Evolutionary conservation across 805 yeast genomes (phyloP), one percentile per base, ranked within the genome.

Genomic region (Kluyveromyces siamensis): DNA sequence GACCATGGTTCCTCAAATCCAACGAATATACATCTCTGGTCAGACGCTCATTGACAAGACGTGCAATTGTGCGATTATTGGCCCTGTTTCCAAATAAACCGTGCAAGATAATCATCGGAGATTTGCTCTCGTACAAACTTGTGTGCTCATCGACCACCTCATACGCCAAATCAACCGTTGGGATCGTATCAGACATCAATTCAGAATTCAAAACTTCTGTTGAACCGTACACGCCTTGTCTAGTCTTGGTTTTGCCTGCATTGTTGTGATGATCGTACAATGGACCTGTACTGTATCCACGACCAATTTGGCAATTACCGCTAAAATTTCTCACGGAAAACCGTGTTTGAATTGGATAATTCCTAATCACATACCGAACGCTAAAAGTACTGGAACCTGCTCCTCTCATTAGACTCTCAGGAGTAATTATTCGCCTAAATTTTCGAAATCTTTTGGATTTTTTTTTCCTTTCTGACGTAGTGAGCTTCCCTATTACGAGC

Each of bases 1-100:
- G 80, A 1, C 99, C 99, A 62, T 90, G 96, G 66, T 93, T 90
- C 52, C 99, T 72, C 50, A 90, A 71, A 62, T 91, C 98, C 16
- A 84, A 60, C 54, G 87, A 76, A 60, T 76, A 83, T 3, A 84
- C 80, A 51, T 82, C 81, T 41, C 88, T 67, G 25, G 70, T 63
- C 50, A 84, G 59, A 11, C 59, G 54, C 18, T 64, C 65, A 14
- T 79, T 74, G 35, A 84, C 63, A 46, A 72, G 74, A 58, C 77
- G 79, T 9, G 88, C 86, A n/a, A 90, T 87, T 0, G 87, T 72
- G 50, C 96, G 70, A 58, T 87, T 87, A 65, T 89, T 91, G n/a
- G 76, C 58, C 56, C 79, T 84, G 47, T 84, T 80, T 1, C 98
- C 99, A 66, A 93, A 87, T 10, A 91, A 67, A 0, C 98, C 99